phyloP scores from a whole-genome alignment of 1,139 yeast genomes.

The Yamadazyma spencermartinsiae region DNA sequence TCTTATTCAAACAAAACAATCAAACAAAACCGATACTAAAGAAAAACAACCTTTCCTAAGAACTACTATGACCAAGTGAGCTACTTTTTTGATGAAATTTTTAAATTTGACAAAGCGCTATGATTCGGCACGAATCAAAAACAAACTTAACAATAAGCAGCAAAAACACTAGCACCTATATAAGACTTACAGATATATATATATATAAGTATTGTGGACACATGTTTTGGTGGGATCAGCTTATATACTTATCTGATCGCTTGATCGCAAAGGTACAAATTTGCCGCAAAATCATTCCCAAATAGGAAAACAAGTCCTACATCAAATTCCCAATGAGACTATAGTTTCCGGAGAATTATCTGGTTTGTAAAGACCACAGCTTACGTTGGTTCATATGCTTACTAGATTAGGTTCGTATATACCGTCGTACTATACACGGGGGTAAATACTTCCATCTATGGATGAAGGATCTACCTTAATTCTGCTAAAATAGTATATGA shows the following conservation, averaged over 20 bases:
- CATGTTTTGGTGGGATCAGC: background rate
- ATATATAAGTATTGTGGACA: background rate
- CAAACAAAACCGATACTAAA: background rate
- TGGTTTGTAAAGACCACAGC: background rate
- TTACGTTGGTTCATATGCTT: slow-evolving; percentile 1
- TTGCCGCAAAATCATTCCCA: slow-evolving; percentile 10
- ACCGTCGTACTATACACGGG: too few relatives aligned
- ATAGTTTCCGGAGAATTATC: background rate
- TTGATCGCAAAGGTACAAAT: background rate
- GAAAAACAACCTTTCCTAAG: too few relatives aligned
- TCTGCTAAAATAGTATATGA: too few relatives aligned
- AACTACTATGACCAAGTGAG: too few relatives aligned
- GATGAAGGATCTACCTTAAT: too few relatives aligned
- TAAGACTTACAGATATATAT: too few relatives aligned
- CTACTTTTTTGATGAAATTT: too few relatives aligned
- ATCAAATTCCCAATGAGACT: background rate
- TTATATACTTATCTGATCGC: slow-evolving; percentile 1
- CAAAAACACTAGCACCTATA: too few relatives aligned
- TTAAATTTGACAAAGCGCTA: too few relatives aligned
- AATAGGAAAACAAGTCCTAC: slow-evolving; percentile 10
- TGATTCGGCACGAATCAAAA: too few relatives aligned
- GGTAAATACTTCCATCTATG: too few relatives aligned
- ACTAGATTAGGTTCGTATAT: background rate
- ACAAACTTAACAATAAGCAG: too few relatives aligned
- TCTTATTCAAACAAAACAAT: background rate